Evolutionary conservation across 805 yeast species (phyloP).

Genomic region (Teunomyces aglyptinius): DNA sequence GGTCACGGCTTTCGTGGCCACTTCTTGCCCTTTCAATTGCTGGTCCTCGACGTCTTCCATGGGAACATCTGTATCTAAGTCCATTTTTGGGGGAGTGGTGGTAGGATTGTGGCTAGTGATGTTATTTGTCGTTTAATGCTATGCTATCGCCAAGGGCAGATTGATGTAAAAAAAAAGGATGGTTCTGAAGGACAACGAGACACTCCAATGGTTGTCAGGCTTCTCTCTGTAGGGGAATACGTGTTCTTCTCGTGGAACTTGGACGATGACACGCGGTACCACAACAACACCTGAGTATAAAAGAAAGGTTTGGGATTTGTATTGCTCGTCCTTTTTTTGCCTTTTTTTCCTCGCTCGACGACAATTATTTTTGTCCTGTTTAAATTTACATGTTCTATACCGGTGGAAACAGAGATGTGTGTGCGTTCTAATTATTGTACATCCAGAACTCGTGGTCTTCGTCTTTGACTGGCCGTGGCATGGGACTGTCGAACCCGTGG

Average conservation of each 20-base stretch:
- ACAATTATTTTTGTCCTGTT: too few species aligned
- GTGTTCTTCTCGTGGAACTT: neutral
- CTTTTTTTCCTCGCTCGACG: neutral
- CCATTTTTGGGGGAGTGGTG: conserved; percentile 40
- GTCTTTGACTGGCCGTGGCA: neutral
- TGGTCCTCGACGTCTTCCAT: conserved; percentile 74
- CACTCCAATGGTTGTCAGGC: too few species aligned
- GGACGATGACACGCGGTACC: neutral
- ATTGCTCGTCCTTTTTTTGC: neutral
- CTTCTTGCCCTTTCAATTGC: conserved; percentile 20
- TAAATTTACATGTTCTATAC: too few species aligned
- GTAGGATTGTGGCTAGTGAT: neutral
- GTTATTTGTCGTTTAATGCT: neutral
- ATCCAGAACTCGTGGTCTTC: conserved; percentile 2
- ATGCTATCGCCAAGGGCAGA: neutral
- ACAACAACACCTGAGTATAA: neutral
- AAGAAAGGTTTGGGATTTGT: neutral
- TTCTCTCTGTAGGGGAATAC: too few species aligned
- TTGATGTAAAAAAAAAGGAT: neutral
- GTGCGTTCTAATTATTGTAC: too few species aligned
- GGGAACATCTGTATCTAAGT: conserved; percentile 75
- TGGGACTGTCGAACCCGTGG: neutral
- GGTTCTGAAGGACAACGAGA: neutral
- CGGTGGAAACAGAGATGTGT: too few species aligned
- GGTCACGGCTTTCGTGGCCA: conserved; percentile 10